phyloP scores from a whole-genome alignment of 2,329 filamentous ascomycete species.

The Fusarium tanahbumbuense region DNA sequence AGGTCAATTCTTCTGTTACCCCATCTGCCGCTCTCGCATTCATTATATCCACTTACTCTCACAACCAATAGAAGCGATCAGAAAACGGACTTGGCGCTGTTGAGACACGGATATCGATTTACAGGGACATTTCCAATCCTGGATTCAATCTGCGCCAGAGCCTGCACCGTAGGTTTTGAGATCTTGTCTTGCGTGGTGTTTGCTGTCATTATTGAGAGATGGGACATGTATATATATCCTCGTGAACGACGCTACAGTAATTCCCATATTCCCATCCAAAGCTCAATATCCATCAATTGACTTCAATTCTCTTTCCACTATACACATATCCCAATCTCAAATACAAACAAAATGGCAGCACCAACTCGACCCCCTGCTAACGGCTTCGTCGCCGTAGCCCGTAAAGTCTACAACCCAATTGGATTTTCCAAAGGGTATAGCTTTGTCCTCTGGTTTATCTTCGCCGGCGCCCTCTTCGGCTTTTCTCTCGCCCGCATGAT shows the following conservation, averaged over 20 bases:
- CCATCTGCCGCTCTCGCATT: not conserved
- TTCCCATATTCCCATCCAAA: not conserved
- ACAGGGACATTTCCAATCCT: not conserved
- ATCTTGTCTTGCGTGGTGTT: not conserved
- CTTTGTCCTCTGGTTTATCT: slow-evolving; percentile 64
- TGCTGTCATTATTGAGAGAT: not conserved
- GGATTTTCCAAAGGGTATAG: slow-evolving; percentile 61
- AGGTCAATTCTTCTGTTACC: too few relatives aligned
- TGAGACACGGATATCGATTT: not conserved
- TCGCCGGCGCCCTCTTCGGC: slow-evolving; percentile 52
- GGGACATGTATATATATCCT: not conserved
- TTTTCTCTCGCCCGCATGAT: slow-evolving; percentile 32
- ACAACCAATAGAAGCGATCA: not conserved
- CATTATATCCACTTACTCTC: rapidly evolving
- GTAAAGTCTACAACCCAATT: slow-evolving; percentile 57
- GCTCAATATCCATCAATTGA: not conserved
- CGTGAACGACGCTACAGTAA: rapidly evolving
- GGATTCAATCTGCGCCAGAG: not conserved
- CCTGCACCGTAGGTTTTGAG: not conserved
- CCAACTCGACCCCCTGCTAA: slow-evolving; percentile 11
- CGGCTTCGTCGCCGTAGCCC: slow-evolving; percentile 5
- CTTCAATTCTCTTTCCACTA: not conserved
- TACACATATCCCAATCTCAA: not conserved
- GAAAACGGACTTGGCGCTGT: not conserved
- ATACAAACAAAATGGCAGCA: not conserved